Evolutionary conservation across 192 early-diverging fungal species (phyloP).

Genomic region (Umbelopsis isabellina): DNA sequence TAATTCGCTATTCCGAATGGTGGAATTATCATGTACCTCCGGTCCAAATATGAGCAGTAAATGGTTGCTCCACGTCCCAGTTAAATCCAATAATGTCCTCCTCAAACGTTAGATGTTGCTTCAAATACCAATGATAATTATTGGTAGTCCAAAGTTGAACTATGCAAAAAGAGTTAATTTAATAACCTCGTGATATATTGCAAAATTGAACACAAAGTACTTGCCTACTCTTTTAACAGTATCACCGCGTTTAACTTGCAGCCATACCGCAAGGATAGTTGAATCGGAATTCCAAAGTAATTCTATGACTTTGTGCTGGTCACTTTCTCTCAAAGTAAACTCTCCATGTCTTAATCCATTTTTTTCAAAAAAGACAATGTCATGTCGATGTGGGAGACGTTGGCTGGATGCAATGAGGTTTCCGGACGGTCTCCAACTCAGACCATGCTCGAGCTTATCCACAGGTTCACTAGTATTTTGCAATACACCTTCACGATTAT

Average conservation of each 20-base stretch:
- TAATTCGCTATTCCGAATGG: background rate
- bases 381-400: slow-evolving; percentile 74
- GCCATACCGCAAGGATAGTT: slow-evolving; percentile 77
- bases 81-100: slow-evolving; percentile 52
- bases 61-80: slow-evolving; percentile 85
- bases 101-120: slow-evolving; percentile 69
- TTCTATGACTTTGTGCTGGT: slow-evolving; percentile 54
- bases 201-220: background rate
- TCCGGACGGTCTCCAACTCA: slow-evolving; percentile 86
- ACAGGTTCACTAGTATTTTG: slow-evolving; percentile 82
- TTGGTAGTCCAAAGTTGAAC: slow-evolving; percentile 92
- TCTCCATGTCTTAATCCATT: slow-evolving; percentile 95
- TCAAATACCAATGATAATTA: slow-evolving; percentile 98
- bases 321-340: slow-evolving; percentile 73
- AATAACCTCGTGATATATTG: background rate
- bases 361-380: slow-evolving; percentile 92
- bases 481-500: slow-evolving; percentile 85
- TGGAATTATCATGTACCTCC: slow-evolving; percentile 24
- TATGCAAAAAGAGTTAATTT: background rate
- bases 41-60: slow-evolving; percentile 65
- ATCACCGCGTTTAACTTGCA: slow-evolving; percentile 36
- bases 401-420: slow-evolving; percentile 85
- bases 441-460: slow-evolving; percentile 71
- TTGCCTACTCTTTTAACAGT: slow-evolving; percentile 28
- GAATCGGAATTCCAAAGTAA: slow-evolving; percentile 91